Evolutionary conservation across 2,329 filamentous ascomycete genomes (phyloP).

Genomic region (Arthrobotrys sphaeroides): DNA sequence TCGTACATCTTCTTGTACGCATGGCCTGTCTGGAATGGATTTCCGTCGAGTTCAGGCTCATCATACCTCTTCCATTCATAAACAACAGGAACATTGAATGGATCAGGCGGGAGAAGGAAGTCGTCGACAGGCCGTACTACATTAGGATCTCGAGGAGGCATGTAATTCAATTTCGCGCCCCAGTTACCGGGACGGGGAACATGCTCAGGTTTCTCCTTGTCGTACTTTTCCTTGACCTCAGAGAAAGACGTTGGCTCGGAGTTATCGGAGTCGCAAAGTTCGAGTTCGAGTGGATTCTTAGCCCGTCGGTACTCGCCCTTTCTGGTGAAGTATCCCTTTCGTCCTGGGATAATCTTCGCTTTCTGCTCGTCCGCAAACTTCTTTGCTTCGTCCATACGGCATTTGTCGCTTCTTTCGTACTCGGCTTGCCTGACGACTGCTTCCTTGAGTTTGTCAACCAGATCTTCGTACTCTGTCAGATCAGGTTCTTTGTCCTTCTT

Average conservation of each 20-base stretch:
- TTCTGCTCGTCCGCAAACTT: not conserved
- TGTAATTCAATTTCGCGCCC: not conserved
- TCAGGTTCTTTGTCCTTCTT: not conserved
- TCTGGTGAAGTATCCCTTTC: constrained; percentile 12
- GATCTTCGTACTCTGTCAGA: not conserved
- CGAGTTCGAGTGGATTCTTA: constrained; percentile 46
- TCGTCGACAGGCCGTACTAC: not conserved
- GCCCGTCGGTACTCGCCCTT: constrained; percentile 31
- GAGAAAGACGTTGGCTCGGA: constrained; percentile 1
- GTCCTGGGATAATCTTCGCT: not conserved
- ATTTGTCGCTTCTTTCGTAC: not conserved
- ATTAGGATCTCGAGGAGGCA: not conserved
- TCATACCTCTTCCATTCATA: too few relatives aligned
- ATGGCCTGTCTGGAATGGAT: too few relatives aligned
- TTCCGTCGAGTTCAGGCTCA: too few relatives aligned
- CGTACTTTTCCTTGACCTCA: not conserved
- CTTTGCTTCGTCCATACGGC: not conserved
- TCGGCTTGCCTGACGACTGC: not conserved
- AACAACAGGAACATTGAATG: not conserved
- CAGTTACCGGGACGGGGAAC: not conserved
- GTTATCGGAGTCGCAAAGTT: constrained; percentile 24
- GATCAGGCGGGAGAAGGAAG: not conserved
- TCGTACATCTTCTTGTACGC: too few relatives aligned
- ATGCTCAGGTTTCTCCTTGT: not conserved
- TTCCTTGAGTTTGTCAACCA: not conserved